Evolutionary conservation across 345 rosid genomes (phyloP).

Genomic region (Erucastrum elatum): DNA sequence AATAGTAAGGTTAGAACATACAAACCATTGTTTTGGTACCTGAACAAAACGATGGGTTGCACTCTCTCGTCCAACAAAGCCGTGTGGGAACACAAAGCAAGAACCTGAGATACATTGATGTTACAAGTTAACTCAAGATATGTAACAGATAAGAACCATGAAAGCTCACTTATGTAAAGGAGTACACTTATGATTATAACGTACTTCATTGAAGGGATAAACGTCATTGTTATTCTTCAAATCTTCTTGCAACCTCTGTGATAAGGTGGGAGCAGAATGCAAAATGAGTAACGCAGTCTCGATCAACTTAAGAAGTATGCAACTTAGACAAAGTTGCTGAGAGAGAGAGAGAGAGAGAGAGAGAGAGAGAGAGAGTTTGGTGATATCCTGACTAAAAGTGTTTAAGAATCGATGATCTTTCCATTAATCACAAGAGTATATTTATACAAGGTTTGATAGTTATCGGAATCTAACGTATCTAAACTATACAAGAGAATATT

Average conservation of each 20-base stretch:
- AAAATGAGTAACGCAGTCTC: neutral
- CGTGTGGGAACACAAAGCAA: slow-evolving; percentile 88
- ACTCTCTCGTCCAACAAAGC: slow-evolving; percentile 67
- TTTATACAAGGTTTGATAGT: too few species aligned
- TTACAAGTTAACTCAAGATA: slow-evolving; percentile 3
- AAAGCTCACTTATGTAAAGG: slow-evolving; percentile 11
- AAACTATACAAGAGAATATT: too few species aligned
- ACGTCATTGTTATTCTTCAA: slow-evolving; percentile 64
- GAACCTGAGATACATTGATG: slow-evolving; percentile 58
- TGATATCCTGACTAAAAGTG: neutral
- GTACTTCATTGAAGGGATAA: slow-evolving; percentile 84
- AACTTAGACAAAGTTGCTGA: too few species aligned
- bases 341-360: too few species aligned
- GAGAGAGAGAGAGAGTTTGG: too few species aligned
- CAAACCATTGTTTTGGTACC: slow-evolving; percentile 46
- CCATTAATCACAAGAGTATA: too few species aligned
- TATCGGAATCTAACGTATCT: neutral
- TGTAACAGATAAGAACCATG: neutral
- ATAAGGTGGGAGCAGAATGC: slow-evolving; percentile 1
- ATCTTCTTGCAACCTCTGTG: slow-evolving; percentile 82
- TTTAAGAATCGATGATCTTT: too few species aligned
- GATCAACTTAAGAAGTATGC: too few species aligned
- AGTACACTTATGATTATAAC: neutral
- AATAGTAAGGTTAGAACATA: neutral
- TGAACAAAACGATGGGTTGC: slow-evolving; percentile 88